Conservation (phyloP, 2,329 filamentous ascomycete species). For the Clonostachys rhizophaga region DNA sequence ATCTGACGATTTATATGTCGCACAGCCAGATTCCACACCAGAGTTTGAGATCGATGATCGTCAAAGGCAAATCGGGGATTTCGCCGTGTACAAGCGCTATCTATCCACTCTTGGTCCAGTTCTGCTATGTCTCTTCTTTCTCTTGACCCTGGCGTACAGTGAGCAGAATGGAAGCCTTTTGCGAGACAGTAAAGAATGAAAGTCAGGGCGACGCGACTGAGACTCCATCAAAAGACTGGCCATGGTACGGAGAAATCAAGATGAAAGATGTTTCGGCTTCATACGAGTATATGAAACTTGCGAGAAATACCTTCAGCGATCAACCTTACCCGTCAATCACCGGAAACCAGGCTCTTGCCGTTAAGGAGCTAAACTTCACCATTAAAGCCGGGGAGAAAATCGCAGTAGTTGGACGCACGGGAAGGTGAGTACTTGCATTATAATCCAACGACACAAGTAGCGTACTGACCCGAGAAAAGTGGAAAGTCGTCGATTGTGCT, state of each 20-base stretch:
- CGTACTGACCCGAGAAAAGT: slow-evolving; percentile 8
- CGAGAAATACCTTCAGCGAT: too few species aligned
- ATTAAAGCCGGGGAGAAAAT: slow-evolving; percentile 24
- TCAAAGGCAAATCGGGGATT: too few species aligned
- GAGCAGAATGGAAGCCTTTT: slow-evolving; percentile 15
- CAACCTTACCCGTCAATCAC: too few species aligned
- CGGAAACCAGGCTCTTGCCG: too few species aligned
- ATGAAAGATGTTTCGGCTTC: slow-evolving; percentile 23
- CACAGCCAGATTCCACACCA: too few species aligned
- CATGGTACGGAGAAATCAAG: slow-evolving; percentile 17
- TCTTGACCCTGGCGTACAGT: slow-evolving; percentile 2
- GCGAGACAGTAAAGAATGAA: slow-evolving; percentile 11
- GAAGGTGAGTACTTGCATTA: slow-evolving; percentile 2
- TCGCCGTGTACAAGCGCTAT: too few species aligned
- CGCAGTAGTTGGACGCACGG: slow-evolving; percentile 28
- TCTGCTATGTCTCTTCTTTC: too few species aligned
- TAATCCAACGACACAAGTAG: too few species aligned
- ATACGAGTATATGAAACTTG: slow-evolving; percentile 11
- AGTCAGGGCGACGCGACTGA: slow-evolving; percentile 6
- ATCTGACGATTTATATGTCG: too few species aligned
- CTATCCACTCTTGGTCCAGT: too few species aligned
- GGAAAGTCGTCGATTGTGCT: slow-evolving; percentile 38
- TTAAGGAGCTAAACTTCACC: slow-evolving; percentile 13
- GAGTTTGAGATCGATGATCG: too few species aligned
- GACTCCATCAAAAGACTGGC: slow-evolving; percentile 18